These are phyloP conservation scores for Boletus holoroseus DNA, from an alignment of 1,284 basidiomycete genomes.

Conservation along the genomic window DNA sequence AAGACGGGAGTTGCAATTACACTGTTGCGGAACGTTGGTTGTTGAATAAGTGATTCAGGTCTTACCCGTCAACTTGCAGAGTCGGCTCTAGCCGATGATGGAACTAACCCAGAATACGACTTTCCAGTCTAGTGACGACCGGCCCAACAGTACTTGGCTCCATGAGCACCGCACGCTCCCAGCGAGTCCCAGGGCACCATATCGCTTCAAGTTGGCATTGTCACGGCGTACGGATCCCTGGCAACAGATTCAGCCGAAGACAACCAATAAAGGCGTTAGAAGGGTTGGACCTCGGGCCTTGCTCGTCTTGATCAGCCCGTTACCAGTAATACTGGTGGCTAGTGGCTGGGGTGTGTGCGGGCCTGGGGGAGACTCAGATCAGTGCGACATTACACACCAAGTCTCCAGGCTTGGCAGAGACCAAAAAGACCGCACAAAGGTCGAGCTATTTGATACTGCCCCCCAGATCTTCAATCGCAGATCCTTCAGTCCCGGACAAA, in stretches of 20 bases:
- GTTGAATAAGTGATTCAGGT: no score
- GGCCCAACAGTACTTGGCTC: no score
- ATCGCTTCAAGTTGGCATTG: background rate
- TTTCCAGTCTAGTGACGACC: background rate
- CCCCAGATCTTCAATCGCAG: no score
- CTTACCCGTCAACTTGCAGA: no score
- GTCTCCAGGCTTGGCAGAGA: background rate
- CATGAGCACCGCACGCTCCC: no score
- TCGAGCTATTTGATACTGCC: no score
- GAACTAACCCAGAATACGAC: no score
- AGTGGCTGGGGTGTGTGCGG: background rate
- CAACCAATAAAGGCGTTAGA: background rate
- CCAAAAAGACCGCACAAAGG: background rate
- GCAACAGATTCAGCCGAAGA: background rate
- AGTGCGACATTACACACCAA: background rate
- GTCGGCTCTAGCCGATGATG: background rate
- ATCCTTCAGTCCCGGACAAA: no score
- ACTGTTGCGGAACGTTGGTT: no score
- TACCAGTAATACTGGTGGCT: no score
- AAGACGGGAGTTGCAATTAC: no score
- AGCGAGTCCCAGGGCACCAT: no score
- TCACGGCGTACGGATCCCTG: background rate
- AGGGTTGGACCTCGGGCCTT: background rate
- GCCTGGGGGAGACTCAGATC: background rate
- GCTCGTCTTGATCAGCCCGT: background rate